Conservation (phyloP, 352 stramenopile genomes). For the Pythium utonaiense region DNA sequence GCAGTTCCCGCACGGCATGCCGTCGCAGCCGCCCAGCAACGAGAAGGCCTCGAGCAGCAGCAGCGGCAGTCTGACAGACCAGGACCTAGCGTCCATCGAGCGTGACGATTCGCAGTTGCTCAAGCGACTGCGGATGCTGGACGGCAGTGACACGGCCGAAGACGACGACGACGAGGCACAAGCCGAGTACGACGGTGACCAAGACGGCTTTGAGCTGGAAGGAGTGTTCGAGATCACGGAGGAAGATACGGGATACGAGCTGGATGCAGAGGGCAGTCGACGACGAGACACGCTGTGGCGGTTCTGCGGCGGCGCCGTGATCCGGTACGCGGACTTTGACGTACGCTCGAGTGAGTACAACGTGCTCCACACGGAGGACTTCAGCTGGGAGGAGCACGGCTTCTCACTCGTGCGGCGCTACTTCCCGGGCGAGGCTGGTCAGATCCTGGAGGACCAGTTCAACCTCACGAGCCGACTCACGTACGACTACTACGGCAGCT, state of each 20-base stretch:
- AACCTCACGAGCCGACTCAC: constrained; percentile 84
- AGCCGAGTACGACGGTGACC: constrained; percentile 7
- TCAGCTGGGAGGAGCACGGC: constrained; percentile 87
- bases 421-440: constrained; percentile 73
- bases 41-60: constrained; percentile 32
- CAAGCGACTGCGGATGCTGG: constrained; percentile 58
- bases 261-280: constrained; percentile 26
- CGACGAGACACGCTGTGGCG: constrained; percentile 73
- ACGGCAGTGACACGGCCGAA: constrained; percentile 56
- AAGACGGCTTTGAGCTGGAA: constrained; percentile 15
- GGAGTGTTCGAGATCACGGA: constrained; percentile 56
- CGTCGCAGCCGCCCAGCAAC: background rate
- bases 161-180: constrained; percentile 8
- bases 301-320: constrained; percentile 77
- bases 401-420: constrained; percentile 85
- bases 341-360: constrained; percentile 76
- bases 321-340: constrained; percentile 84
- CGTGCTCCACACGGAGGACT: constrained; percentile 85
- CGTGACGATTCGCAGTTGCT: constrained; percentile 68
- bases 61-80: constrained; percentile 43
- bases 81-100: constrained; percentile 71
- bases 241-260: constrained; percentile 43
- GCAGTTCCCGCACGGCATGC: constrained; percentile 21
- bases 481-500: constrained; percentile 67
- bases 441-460: constrained; percentile 86